These are phyloP conservation scores for Hypoxylon sp. DNA, from an alignment of 2,329 filamentous ascomycete species.

Conservation along the genomic window DNA sequence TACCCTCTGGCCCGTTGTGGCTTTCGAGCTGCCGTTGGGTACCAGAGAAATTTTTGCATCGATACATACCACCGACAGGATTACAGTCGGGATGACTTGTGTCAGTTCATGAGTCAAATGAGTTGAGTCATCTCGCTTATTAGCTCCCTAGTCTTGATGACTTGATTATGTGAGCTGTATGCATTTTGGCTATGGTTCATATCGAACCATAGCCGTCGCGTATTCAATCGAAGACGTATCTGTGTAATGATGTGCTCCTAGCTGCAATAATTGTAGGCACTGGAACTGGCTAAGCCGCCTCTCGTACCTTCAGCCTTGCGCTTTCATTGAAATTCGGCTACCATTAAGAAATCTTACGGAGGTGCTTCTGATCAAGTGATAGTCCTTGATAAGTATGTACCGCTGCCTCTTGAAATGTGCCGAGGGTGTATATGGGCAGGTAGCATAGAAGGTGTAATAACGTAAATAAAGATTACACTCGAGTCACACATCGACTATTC, in stretches of 20 bases:
- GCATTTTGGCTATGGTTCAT: neutral
- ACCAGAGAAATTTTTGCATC: constrained; percentile 57
- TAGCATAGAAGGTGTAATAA: no score
- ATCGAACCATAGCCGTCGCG: neutral
- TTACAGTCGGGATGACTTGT: neutral
- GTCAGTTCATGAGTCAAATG: constrained; percentile 6
- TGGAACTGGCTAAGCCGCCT: no score
- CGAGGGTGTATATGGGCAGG: no score
- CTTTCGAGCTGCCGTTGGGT: constrained; percentile 52
- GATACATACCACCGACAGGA: constrained; percentile 51
- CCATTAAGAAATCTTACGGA: no score
- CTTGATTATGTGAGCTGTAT: neutral
- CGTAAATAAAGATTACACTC: no score
- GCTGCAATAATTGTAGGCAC: no score
- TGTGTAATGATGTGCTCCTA: neutral
- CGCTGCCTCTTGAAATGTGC: no score
- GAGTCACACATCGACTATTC: no score
- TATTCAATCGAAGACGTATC: neutral
- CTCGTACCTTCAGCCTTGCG: no score
- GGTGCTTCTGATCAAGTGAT: no score
- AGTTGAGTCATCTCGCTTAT: neutral
- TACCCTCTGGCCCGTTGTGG: constrained; percentile 68
- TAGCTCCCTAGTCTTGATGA: neutral
- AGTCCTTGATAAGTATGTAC: no score
- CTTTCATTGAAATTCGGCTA: no score